Evolutionary conservation across 2,329 filamentous ascomycete species (phyloP).

Genomic region (Stenocarpella maydis): DNA sequence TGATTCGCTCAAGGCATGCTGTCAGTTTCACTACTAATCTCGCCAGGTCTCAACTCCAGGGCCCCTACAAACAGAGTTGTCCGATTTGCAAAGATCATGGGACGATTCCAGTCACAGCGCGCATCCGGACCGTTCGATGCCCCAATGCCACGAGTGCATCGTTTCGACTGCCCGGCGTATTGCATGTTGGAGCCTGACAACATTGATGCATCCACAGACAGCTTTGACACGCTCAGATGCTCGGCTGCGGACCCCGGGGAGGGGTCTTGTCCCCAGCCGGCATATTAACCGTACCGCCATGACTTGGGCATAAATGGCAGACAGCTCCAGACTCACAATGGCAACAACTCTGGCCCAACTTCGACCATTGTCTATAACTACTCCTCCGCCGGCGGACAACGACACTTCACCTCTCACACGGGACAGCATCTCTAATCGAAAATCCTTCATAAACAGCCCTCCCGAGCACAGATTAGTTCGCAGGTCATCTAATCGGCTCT

Average conservation of each 20-base stretch:
- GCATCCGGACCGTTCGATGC: conserved; percentile 22
- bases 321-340: conserved; percentile 24
- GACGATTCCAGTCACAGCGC: conserved; percentile 20
- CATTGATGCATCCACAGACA: conserved; percentile 20
- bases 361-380: conserved; percentile 25
- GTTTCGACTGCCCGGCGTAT: conserved; percentile 10
- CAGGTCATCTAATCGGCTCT: conserved; percentile 20
- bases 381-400: conserved; percentile 26
- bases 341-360: conserved; percentile 10
- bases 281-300: conserved; percentile 24
- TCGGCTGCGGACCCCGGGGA: conserved; percentile 13
- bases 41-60: conserved; percentile 3
- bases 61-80: conserved; percentile 23
- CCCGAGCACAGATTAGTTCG: conserved; percentile 19
- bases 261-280: conserved; percentile 11
- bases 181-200: conserved; percentile 1
- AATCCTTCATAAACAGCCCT: conserved; percentile 1
- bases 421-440: conserved; percentile 18
- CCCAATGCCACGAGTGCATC: conserved; percentile 12
- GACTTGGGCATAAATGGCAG: conserved; percentile 22
- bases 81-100: conserved; percentile 25
- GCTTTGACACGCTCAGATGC: conserved; percentile 20
- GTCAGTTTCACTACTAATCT: conserved; percentile 25
- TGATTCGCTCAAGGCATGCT: conserved; percentile 3
- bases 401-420: conserved; percentile 8